Evolutionary conservation across 1,284 basidiomycete genomes (phyloP), one percentile per base, ranked within the genome.

Genomic region (Apiotrichum domesticum): DNA sequence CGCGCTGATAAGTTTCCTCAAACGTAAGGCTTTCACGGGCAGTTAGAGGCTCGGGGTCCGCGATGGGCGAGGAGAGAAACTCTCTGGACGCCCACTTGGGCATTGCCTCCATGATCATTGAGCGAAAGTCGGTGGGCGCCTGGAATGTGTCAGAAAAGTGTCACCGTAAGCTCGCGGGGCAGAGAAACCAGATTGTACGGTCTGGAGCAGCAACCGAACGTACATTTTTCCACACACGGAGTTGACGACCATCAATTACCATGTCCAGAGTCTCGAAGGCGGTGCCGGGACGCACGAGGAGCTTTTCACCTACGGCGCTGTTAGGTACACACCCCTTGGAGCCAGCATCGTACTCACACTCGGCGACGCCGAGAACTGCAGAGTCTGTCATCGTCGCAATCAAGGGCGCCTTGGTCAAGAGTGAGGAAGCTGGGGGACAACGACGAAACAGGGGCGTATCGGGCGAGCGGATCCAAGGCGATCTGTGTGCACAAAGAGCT

Each of bases 151-250:
- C 29, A 13, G 33, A 34, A 34, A 13, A n/a, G 15, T 14, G 32
- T 47, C 11, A 6, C 5, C 34, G 35, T 47, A 33, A 47, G 21
- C 21, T 21, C 21, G 46, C 46, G 10, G 46, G 33, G 4, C n/a
- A 39, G 37, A 39, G 8, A 39, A 8, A 13, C 37, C 8, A 39
- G 37, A 13, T 21, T 21, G 21, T 21, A 21, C 21, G 21, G 21
- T 21, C 41, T 11, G 11, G 9, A 8, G 34, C 21, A 4, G 7
- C 35, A 6, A 11, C 14, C 34, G 35, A 35, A 62, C 67, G 47
- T 43, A 71, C 71, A 61, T 68, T 59, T 58, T 70, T 72, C 70
- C 70, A 73, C 14, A 59, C 61, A n/a, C 64, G 57, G 9, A 64
- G 52, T 15, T 40, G 34, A n/a, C 62, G 54, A 35, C 68, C 71